Evolutionary conservation across 768 basidiomycete species (phyloP).

Genomic region (Psilocybe cyanescens): DNA sequence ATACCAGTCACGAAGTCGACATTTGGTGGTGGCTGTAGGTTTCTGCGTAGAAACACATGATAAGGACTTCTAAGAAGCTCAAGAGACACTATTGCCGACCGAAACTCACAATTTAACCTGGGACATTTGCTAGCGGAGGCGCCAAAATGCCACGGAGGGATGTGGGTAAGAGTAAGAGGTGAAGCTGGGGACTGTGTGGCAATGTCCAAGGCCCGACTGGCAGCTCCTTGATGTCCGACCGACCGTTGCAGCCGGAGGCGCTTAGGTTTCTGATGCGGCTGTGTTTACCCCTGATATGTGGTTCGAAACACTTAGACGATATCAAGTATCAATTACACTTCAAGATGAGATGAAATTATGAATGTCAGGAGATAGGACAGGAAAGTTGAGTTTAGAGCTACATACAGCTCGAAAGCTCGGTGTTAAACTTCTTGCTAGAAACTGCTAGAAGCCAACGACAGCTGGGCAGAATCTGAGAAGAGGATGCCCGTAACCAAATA

Average conservation of each 20-base stretch:
- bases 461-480: no score
- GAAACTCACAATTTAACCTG: constrained; percentile 39
- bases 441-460: no score
- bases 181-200: constrained; percentile 6
- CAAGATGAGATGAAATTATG: no score
- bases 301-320: neutral
- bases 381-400: no score
- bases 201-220: constrained; percentile 6
- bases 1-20: constrained; percentile 86
- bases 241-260: constrained; percentile 19
- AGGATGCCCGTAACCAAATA: no score
- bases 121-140: constrained; percentile 29
- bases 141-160: constrained; percentile 15
- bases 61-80: neutral
- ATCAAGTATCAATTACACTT: no score
- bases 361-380: no score
- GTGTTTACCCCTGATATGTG: constrained; percentile 7
- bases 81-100: neutral
- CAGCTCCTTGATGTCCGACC: constrained; percentile 7
- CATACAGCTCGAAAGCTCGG: no score
- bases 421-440: no score
- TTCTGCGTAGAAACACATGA: constrained; percentile 44
- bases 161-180: constrained; percentile 25
- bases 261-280: constrained; percentile 15
- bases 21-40: constrained; percentile 85